phyloP scores from a whole-genome alignment of 2,329 filamentous ascomycete species.

The Macrophomina pseudophaseolina region DNA sequence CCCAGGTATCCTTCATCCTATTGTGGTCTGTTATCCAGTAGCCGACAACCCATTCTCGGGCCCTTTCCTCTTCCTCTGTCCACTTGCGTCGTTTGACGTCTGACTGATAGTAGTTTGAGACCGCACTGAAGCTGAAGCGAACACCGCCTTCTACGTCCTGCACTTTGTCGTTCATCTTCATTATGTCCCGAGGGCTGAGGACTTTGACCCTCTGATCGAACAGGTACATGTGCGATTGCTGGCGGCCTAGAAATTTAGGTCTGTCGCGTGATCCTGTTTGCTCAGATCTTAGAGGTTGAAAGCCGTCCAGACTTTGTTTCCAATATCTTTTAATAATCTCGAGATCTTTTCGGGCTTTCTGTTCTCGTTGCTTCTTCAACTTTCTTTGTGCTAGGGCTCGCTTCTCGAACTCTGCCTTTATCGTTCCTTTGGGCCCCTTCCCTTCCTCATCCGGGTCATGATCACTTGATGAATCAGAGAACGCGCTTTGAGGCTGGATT shows the following conservation, averaged over 20 bases:
- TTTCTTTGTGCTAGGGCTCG: background rate
- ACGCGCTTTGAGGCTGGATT: background rate
- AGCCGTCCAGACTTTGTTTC: background rate
- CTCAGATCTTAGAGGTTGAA: background rate
- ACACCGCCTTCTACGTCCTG: too few relatives aligned
- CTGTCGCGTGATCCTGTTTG: background rate
- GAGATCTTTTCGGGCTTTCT: background rate
- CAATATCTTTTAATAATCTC: background rate
- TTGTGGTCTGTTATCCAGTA: background rate
- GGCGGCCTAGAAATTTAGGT: too few relatives aligned
- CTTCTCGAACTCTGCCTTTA: background rate
- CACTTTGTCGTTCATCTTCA: too few relatives aligned
- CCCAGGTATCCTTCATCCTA: background rate
- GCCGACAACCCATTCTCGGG: too few relatives aligned
- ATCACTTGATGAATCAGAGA: background rate
- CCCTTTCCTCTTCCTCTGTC: too few relatives aligned
- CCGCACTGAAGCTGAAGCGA: too few relatives aligned
- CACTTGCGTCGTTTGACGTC: too few relatives aligned
- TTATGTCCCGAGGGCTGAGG: too few relatives aligned
- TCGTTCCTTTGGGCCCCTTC: background rate
- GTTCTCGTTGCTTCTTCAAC: background rate
- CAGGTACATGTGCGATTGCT: too few relatives aligned
- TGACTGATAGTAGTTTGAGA: too few relatives aligned
- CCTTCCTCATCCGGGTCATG: background rate
- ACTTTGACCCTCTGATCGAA: too few relatives aligned